Evolutionary conservation across 2,329 filamentous ascomycete genomes (phyloP).

Genomic region (Colletotrichum costaricense): DNA sequence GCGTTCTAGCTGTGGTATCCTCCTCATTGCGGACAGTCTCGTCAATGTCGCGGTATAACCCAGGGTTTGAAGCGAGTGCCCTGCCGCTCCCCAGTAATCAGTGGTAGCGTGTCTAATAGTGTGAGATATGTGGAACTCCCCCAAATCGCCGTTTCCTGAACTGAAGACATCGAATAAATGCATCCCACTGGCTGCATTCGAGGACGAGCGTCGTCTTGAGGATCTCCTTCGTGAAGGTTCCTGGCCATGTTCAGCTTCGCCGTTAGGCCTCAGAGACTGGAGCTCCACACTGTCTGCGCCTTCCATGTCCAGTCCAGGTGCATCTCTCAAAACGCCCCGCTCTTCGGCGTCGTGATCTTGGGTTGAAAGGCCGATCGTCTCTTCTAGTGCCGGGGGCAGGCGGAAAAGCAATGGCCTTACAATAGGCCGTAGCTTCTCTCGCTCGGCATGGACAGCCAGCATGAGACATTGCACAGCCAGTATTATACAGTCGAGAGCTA

Average conservation of each 20-base stretch:
- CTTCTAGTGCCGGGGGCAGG: constrained; percentile 16
- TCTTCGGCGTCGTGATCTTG: constrained; percentile 70
- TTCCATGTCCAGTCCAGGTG: constrained; percentile 47
- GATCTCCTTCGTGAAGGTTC: constrained; percentile 35
- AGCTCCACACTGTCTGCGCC: constrained; percentile 59
- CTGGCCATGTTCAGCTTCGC: constrained; percentile 19
- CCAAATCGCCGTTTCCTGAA: constrained; percentile 66
- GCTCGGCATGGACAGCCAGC: constrained; percentile 71
- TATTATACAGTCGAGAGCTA: constrained; percentile 67
- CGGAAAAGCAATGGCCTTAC: constrained; percentile 32
- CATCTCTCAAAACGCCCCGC: constrained; percentile 59
- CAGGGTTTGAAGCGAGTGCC: constrained; percentile 64
- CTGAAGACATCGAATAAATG: constrained; percentile 60
- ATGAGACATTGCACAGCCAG: constrained; percentile 71
- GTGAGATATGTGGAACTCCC: constrained; percentile 64
- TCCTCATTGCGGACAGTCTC: constrained; percentile 39
- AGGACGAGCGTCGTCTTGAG: constrained; percentile 37
- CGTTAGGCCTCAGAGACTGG: constrained; percentile 43
- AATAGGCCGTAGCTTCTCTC: constrained; percentile 64
- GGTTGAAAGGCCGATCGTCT: constrained; percentile 12
- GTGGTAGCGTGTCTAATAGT: constrained; percentile 60
- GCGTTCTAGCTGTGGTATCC: constrained; percentile 32
- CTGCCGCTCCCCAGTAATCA: constrained; percentile 59
- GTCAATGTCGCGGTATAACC: constrained; percentile 66
- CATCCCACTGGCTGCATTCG: constrained; percentile 40